Conservation (phyloP, 148 eudicot species). For the Spergularia bocconei region DNA sequence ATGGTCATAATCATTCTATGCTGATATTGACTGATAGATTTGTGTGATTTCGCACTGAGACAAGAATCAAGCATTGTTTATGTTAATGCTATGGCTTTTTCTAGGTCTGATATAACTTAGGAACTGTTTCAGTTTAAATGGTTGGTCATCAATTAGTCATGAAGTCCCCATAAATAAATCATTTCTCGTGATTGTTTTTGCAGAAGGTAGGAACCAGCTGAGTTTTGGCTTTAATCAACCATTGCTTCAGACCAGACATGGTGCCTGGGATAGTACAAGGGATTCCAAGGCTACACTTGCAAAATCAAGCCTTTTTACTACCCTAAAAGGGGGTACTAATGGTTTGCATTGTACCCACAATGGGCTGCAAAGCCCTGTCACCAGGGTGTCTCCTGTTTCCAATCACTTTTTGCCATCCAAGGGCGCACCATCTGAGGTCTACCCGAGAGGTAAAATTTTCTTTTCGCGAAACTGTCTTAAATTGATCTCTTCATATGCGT, state of each 20-base stretch:
- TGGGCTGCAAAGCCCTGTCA: slow-evolving; percentile 34
- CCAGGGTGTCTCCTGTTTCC: slow-evolving; percentile 35
- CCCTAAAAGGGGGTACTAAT: slow-evolving; percentile 35
- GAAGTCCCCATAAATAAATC: background rate
- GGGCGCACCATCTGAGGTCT: slow-evolving; percentile 43
- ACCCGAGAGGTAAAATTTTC: slow-evolving; percentile 51
- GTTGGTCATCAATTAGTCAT: background rate
- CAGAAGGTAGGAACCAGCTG: slow-evolving; percentile 69
- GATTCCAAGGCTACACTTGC: slow-evolving; percentile 48
- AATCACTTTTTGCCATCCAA: slow-evolving; percentile 46
- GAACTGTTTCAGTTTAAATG: background rate
- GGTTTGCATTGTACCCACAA: slow-evolving; percentile 42
- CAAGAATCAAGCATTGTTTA: background rate
- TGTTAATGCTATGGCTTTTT: slow-evolving; percentile 1
- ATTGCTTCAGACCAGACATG: slow-evolving; percentile 40
- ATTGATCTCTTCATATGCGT: background rate
- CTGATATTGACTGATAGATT: background rate
- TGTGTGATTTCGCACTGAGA: background rate
- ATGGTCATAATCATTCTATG: background rate
- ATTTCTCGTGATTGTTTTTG: slow-evolving; percentile 15
- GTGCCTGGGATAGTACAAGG: slow-evolving; percentile 48
- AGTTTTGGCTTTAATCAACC: slow-evolving; percentile 52
- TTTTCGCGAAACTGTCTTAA: background rate
- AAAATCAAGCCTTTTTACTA: slow-evolving; percentile 36
- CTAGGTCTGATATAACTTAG: background rate